Percentiles rank a stretch among this genome's conserved stretches.
Conservation (phyloP, 2,329 filamentous ascomycete species). For the Nothophaeocryptopus gaeumannii region DNA sequence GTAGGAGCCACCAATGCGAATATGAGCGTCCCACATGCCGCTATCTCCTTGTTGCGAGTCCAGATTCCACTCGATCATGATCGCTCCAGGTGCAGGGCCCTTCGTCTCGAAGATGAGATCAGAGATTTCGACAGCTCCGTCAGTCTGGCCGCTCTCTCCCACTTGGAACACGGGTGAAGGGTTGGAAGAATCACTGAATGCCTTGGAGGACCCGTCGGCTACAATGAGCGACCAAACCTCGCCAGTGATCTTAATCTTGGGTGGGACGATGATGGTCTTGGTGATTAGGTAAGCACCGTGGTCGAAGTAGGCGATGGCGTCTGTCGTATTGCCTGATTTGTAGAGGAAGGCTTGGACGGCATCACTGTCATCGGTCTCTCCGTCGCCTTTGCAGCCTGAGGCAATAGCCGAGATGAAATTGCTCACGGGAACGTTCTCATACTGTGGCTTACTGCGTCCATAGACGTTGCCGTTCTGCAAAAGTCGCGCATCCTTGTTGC, state of each 20-base stretch:
- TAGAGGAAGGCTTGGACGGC: constrained; percentile 79
- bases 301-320: constrained; percentile 60
- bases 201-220: constrained; percentile 61
- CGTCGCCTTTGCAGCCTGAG: constrained; percentile 81
- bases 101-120: constrained; percentile 83
- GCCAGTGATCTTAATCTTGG: constrained; percentile 74
- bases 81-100: constrained; percentile 79
- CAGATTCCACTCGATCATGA: constrained; percentile 90
- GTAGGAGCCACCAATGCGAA: constrained; percentile 82
- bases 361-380: constrained; percentile 78
- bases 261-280: constrained; percentile 58
- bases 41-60: constrained; percentile 64
- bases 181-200: constrained; percentile 71
- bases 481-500: constrained; percentile 56
- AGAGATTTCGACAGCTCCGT: constrained; percentile 79
- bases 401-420: constrained; percentile 81
- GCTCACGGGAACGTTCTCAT: constrained; percentile 63
- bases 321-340: constrained; percentile 55
- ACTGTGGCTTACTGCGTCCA: constrained; percentile 85
- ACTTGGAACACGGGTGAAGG: constrained; percentile 84
- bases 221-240: constrained; percentile 91
- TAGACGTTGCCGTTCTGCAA: constrained; percentile 70
- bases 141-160: constrained; percentile 67
- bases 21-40: constrained; percentile 94
- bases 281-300: constrained; percentile 63